These are phyloP conservation scores for Fusarium sp. DNA, from an alignment of 2,329 filamentous ascomycete species.

Conservation along the genomic window DNA sequence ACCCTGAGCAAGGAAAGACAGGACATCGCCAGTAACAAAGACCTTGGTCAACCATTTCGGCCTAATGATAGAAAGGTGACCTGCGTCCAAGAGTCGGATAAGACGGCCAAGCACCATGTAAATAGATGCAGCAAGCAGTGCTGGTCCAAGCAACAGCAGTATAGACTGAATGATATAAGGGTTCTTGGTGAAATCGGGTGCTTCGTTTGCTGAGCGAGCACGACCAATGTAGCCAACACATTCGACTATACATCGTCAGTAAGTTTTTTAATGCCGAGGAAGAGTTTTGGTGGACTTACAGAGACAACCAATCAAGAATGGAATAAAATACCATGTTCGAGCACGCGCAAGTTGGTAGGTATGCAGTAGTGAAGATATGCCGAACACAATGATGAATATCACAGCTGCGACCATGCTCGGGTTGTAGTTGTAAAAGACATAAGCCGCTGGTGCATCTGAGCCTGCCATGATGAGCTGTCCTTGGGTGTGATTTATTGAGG, in stretches of 20 bases:
- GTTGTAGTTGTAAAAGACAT: constrained; percentile 60
- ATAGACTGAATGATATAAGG: constrained; percentile 58
- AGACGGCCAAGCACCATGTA: constrained; percentile 62
- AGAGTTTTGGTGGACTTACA: constrained; percentile 52
- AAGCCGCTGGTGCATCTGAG: constrained; percentile 20
- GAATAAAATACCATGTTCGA: constrained; percentile 65
- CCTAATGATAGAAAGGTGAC: constrained; percentile 56
- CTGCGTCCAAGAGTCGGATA: constrained; percentile 55
- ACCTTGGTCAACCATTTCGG: constrained; percentile 62
- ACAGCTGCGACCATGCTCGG: constrained; percentile 59
- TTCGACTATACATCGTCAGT: constrained; percentile 42
- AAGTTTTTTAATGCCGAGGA: no score
- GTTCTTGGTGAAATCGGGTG: constrained; percentile 52
- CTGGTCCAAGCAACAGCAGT: constrained; percentile 55
- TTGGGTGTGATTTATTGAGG: background rate
- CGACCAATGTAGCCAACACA: constrained; percentile 61
- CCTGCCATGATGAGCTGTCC: constrained; percentile 30
- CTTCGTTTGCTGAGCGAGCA: constrained; percentile 57
- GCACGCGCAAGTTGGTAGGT: constrained; percentile 54
- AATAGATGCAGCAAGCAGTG: constrained; percentile 59
- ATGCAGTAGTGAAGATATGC: constrained; percentile 54
- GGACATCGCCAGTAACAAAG: constrained; percentile 63
- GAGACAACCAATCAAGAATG: constrained; percentile 65
- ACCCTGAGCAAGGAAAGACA: constrained; percentile 57
- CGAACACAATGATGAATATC: constrained; percentile 58